Evolutionary conservation across 2,329 filamentous ascomycete species (phyloP).

Genomic region (Colletotrichum aenigma): DNA sequence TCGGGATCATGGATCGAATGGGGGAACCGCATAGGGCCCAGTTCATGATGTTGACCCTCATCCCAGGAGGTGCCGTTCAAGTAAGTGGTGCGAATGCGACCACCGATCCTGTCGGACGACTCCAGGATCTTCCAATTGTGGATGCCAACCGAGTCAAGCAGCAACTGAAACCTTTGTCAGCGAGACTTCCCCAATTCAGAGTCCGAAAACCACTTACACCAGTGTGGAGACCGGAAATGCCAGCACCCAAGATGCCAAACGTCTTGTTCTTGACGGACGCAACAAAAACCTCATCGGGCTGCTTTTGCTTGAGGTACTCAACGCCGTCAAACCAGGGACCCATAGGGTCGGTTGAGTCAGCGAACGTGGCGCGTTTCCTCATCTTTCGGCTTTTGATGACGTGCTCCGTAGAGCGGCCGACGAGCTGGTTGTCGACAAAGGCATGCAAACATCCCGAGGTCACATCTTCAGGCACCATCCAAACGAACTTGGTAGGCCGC

Average conservation of each 20-base stretch:
- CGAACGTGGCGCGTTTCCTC: conserved; percentile 15
- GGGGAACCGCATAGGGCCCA: conserved; percentile 50
- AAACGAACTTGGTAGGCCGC: conserved; percentile 25
- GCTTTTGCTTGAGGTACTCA: conserved; percentile 27
- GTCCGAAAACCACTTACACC: conserved; percentile 19
- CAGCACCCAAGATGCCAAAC: conserved; percentile 39
- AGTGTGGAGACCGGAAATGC: conserved; percentile 37
- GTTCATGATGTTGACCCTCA: conserved; percentile 35
- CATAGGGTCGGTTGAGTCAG: conserved; percentile 22
- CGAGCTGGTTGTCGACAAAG: conserved; percentile 19
- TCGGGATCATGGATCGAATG: conserved; percentile 41
- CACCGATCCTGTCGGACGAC: conserved; percentile 42
- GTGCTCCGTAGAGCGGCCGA: conserved; percentile 24
- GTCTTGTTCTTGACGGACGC: conserved; percentile 26
- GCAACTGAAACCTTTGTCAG: conserved; percentile 23
- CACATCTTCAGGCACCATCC: conserved; percentile 16
- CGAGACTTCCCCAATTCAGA: not conserved
- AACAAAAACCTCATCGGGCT: conserved; percentile 26
- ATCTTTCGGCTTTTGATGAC: conserved; percentile 10
- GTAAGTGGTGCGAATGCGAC: conserved; percentile 46
- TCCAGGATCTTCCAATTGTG: conserved; percentile 50
- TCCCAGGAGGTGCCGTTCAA: conserved; percentile 36
- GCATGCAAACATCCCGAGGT: conserved; percentile 24
- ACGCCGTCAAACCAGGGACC: conserved; percentile 29
- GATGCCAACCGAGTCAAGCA: conserved; percentile 47